A percentile compares a stretch with the other conserved stretches of the same genome.
phyloP scores from a whole-genome alignment of 805 yeast genomes.

The Saccharomycopsis sp. region DNA sequence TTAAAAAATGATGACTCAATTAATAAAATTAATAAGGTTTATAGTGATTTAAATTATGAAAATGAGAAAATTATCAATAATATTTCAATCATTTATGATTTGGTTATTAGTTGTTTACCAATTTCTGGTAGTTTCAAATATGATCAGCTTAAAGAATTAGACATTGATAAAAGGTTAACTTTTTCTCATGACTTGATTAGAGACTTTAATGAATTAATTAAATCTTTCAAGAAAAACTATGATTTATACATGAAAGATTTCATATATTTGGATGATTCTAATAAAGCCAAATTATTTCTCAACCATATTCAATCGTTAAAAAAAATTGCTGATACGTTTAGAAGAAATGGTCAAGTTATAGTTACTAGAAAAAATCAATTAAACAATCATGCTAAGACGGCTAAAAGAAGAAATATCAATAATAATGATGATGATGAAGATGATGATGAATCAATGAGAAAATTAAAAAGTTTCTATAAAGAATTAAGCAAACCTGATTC shows the following conservation, averaged over 20 bases:
- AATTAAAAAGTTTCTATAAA: conserved; percentile 23
- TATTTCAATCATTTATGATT: conserved; percentile 24
- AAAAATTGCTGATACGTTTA: too few relatives aligned
- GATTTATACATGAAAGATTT: conserved; percentile 29
- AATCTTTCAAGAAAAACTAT: conserved; percentile 25
- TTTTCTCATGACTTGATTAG: conserved; percentile 25
- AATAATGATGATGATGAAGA: conserved; percentile 30
- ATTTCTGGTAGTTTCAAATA: conserved; percentile 34
- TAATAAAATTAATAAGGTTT: conserved; percentile 2
- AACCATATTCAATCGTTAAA: conserved; percentile 44
- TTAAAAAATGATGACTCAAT: conserved; percentile 5
- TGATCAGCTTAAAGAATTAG: conserved; percentile 27
- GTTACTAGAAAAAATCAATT: too few relatives aligned
- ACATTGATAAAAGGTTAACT: conserved; percentile 26
- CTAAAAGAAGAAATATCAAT: too few relatives aligned
- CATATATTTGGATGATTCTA: conserved; percentile 40
- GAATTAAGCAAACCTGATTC: conserved; percentile 19
- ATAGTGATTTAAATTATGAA: too few relatives aligned
- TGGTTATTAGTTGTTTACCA: conserved; percentile 42
- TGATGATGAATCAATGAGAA: conserved; percentile 33
- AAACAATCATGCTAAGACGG: too few relatives aligned
- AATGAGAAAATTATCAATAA: not conserved
- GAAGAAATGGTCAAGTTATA: too few relatives aligned
- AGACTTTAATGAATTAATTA: conserved; percentile 31
- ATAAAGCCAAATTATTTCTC: conserved; percentile 45